Base-by-base conservation (phyloP, 257 asterid species). In the Plantago elongata region DNA sequence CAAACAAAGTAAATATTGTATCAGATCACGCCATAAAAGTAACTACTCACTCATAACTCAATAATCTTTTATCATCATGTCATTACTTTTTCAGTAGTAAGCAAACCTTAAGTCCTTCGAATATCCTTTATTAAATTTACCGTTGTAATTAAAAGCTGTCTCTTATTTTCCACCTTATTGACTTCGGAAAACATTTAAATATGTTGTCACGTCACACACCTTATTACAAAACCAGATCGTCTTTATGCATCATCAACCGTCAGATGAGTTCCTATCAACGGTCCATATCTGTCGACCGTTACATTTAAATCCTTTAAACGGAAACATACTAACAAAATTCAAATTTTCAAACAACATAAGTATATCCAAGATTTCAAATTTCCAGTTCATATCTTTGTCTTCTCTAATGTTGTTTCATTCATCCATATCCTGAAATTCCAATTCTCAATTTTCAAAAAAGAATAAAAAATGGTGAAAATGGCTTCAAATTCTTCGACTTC, bases 231-330 rank as follows among this genome's bases (percentile, higher is more conserved):
- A 74, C 62, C 77, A 45, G 84, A 66, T 79, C 77, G 84, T 81
- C 79, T 76, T 15, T 22, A 60, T 54, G 46, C 45, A 75, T 47
- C 15, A 17, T 0, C 3, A 9, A 40, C 85, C 84, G 81, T 79
- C 44, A 57, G 84, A 84, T 84, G 63, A 8, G 10, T 49, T 34
- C 44, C 0, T 50, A 70, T 75, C 77, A 10, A 84, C 86, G 91
- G 75, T 5, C 51, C 4, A 1, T 13, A 47, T 77, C 17, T 59
- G 15, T 78, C 85, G 96, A 90, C 96, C 97, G 96, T 90, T 90
- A 13, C 13, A n/a, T 63, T 10, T 59, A 51, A 64, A 64, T 8
- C 45, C 51, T 54, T 71, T 72, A 55, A 72, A 73, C 63, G 13
- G 57, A 63, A 30, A 50, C 44, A 22, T 4, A 66, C 4, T 12